Evolutionary conservation across 2,329 filamentous ascomycete species (phyloP).

Genomic region (Pseudopyricularia javanii): DNA sequence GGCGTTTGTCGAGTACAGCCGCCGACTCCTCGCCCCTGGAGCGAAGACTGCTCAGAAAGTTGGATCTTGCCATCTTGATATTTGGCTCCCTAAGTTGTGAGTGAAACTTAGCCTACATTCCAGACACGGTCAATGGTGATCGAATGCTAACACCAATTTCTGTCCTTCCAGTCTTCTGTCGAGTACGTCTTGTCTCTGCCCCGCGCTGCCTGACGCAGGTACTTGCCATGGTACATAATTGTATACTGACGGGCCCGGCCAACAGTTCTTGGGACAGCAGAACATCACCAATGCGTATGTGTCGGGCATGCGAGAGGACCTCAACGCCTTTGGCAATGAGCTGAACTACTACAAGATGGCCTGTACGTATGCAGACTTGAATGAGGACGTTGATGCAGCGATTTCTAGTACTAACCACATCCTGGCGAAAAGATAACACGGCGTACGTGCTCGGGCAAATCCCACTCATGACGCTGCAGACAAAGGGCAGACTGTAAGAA

Average conservation of each 20-base stretch:
- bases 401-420: not conserved
- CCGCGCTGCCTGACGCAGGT: not conserved
- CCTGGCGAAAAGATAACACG: not conserved
- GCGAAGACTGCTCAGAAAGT: not conserved
- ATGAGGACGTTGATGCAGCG: not conserved
- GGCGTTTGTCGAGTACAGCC: not conserved
- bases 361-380: not conserved
- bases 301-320: conserved; percentile 3
- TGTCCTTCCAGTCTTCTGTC: not conserved
- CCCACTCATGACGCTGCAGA: conserved; percentile 1
- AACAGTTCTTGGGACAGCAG: conserved; percentile 2
- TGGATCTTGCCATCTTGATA: conserved; percentile 3
- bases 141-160: not conserved
- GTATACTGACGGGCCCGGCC: not conserved
- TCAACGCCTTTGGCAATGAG: conserved; percentile 1
- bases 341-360: conserved; percentile 3
- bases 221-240: too few relatives aligned
- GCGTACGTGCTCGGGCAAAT: conserved; percentile 2
- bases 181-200: not conserved
- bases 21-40: not conserved
- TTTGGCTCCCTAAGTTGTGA: conserved; percentile 3
- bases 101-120: not conserved
- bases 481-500: conserved; percentile 1
- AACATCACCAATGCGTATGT: conserved; percentile 3
- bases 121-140: not conserved